phyloP scores from a whole-genome alignment of 2,329 filamentous ascomycete genomes.

The Penicillium sp. region DNA sequence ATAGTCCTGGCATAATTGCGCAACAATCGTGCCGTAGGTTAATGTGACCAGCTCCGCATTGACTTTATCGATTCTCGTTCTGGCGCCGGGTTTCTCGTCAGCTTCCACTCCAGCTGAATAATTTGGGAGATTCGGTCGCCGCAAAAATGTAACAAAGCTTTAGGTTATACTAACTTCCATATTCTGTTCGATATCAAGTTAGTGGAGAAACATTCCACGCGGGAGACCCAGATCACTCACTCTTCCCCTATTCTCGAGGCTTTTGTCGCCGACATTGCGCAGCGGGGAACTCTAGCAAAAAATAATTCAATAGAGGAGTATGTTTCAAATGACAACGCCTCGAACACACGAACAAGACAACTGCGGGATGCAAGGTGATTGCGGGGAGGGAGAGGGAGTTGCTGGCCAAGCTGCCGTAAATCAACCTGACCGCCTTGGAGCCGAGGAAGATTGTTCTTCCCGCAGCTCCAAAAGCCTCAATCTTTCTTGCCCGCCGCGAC shows the following conservation, averaged over 20 bases:
- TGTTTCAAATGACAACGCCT: too few species aligned
- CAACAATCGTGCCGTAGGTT: conserved; percentile 96
- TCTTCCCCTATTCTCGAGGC: conserved; percentile 74
- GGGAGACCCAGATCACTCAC: conserved; percentile 55
- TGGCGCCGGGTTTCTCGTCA: conserved; percentile 45
- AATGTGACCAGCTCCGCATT: conserved; percentile 96
- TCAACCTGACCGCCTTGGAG: conserved; percentile 18
- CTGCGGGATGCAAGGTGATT: conserved; percentile 15
- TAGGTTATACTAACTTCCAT: conserved; percentile 92
- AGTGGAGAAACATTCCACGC: conserved; percentile 17
- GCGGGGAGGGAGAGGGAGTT: conserved; percentile 26
- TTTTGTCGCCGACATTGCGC: conserved; percentile 61
- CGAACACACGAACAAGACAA: conserved; percentile 11
- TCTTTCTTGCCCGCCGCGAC: conserved; percentile 16
- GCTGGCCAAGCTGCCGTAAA: conserved; percentile 21
- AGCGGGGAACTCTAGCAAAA: neutral
- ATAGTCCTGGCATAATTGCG: conserved; percentile 95
- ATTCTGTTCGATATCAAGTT: conserved; percentile 63
- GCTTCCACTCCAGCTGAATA: too few species aligned
- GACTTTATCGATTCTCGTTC: conserved; percentile 94
- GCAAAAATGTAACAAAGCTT: too few species aligned
- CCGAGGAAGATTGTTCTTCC: conserved; percentile 31
- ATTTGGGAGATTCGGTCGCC: neutral
- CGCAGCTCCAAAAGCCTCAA: conserved; percentile 15
- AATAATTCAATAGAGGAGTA: too few species aligned